Conservation (phyloP, 2,329 filamentous ascomycete species). For the Fusarium mangiferae region DNA sequence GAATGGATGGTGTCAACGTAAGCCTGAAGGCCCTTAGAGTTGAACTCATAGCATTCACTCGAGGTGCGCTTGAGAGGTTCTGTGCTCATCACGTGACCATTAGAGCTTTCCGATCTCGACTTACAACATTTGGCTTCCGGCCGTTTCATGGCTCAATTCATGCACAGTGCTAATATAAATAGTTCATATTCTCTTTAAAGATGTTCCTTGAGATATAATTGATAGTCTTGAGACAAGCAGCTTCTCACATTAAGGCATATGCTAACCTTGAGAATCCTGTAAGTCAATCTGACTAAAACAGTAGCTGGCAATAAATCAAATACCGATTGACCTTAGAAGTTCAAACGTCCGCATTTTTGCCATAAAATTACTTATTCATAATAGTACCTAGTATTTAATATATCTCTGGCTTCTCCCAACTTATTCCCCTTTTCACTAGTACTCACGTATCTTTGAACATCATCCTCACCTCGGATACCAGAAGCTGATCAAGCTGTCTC, state of each 20-base stretch:
- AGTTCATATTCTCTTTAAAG: background rate
- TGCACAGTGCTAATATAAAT: background rate
- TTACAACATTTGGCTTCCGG: slow-evolving; percentile 1
- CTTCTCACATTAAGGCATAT: background rate
- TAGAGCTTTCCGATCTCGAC: background rate
- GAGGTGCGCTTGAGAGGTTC: slow-evolving; percentile 20
- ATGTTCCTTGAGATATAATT: too few species aligned
- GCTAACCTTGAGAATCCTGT: background rate
- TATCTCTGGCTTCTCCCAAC: background rate
- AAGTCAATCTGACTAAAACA: background rate
- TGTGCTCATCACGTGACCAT: slow-evolving; percentile 34
- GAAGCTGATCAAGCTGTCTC: slow-evolving; percentile 1
- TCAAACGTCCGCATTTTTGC: background rate
- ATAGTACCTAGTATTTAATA: background rate
- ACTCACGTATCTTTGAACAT: background rate
- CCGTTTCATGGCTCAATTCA: background rate
- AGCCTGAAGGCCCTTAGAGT: slow-evolving; percentile 11
- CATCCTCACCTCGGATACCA: background rate
- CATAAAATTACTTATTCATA: background rate
- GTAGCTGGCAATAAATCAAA: background rate
- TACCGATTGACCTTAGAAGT: background rate
- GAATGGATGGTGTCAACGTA: background rate
- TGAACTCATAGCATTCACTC: slow-evolving; percentile 15
- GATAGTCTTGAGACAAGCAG: background rate
- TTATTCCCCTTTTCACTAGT: background rate